These are phyloP conservation scores for Suhomyces bokatorum DNA, from an alignment of 1,139 yeast species.

Conservation along the genomic window DNA sequence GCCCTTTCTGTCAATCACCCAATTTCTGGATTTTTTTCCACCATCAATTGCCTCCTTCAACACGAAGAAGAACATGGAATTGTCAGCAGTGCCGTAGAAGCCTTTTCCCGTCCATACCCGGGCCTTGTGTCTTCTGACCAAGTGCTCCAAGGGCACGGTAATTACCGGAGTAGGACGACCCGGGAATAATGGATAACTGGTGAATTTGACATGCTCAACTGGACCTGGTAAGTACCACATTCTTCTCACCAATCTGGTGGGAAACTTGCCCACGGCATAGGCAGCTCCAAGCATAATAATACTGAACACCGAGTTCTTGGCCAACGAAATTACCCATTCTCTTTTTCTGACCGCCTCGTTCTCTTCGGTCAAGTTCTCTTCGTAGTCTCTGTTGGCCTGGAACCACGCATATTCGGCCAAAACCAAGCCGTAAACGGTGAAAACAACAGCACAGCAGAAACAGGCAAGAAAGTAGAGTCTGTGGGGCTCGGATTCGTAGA, in stretches of 20 bases:
- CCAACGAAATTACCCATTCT: slow-evolving; percentile 37
- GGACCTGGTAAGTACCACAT: slow-evolving; percentile 73
- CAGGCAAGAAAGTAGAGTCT: slow-evolving; percentile 70
- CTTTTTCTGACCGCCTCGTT: slow-evolving; percentile 36
- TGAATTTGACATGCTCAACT: slow-evolving; percentile 57
- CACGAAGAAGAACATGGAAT: slow-evolving; percentile 71
- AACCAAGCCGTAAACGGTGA: slow-evolving; percentile 67
- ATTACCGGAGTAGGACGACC: slow-evolving; percentile 75
- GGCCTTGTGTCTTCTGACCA: slow-evolving; percentile 60
- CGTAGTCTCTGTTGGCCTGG: slow-evolving; percentile 57
- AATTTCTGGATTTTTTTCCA: slow-evolving; percentile 51
- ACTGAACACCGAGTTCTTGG: slow-evolving; percentile 37
- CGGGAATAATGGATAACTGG: slow-evolving; percentile 75
- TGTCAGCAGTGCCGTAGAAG: slow-evolving; percentile 80
- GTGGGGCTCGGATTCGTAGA: slow-evolving; percentile 85
- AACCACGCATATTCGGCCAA: slow-evolving; percentile 57
- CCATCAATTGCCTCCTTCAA: slow-evolving; percentile 51
- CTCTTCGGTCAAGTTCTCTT: slow-evolving; percentile 54
- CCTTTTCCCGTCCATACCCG: slow-evolving; percentile 86
- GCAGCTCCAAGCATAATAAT: slow-evolving; percentile 43
- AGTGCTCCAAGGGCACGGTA: slow-evolving; percentile 59
- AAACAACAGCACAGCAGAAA: slow-evolving; percentile 66
- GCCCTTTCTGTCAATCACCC: slow-evolving; percentile 83
- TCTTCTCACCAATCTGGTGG: slow-evolving; percentile 69
- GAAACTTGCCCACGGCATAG: slow-evolving; percentile 50